These are phyloP conservation scores for Cymodocea nodosa DNA, from an alignment of 116 monocot genomes.

Conservation along the genomic window DNA sequence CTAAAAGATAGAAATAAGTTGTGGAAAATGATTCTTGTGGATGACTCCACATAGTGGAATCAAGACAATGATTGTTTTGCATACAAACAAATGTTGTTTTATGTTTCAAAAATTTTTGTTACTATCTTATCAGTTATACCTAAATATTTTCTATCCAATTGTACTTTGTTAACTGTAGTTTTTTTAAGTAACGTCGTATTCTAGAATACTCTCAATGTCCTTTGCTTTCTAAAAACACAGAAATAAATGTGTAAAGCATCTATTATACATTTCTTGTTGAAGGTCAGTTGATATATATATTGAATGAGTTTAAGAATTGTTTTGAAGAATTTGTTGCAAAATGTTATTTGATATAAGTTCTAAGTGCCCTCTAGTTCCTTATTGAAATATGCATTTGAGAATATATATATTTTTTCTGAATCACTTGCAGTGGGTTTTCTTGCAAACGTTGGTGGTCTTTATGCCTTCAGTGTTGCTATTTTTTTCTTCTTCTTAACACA, in stretches of 20 bases:
- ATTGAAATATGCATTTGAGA: background rate
- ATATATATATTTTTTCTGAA: background rate
- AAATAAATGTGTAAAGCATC: background rate
- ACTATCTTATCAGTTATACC: too few relatives aligned
- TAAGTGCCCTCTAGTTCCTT: background rate
- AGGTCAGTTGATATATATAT: background rate
- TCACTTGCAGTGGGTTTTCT: constrained; percentile 54
- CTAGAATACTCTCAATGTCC: too few relatives aligned
- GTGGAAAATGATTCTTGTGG: too few relatives aligned
- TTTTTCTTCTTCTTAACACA: constrained; percentile 51
- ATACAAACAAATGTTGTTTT: too few relatives aligned
- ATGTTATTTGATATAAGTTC: background rate
- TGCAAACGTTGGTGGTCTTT: constrained; percentile 69
- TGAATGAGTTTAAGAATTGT: background rate
- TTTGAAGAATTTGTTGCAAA: background rate
- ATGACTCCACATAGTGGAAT: too few relatives aligned
- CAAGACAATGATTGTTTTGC: too few relatives aligned
- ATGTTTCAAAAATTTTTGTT: too few relatives aligned
- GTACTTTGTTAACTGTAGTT: too few relatives aligned
- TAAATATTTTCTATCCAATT: too few relatives aligned
- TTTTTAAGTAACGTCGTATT: too few relatives aligned
- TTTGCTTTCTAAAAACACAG: too few relatives aligned
- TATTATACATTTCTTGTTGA: background rate
- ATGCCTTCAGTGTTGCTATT: constrained; percentile 52
- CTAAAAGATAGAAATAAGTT: too few relatives aligned